Evolutionary conservation across 768 basidiomycete genomes (phyloP).

Genomic region (Suillus variegatus): DNA sequence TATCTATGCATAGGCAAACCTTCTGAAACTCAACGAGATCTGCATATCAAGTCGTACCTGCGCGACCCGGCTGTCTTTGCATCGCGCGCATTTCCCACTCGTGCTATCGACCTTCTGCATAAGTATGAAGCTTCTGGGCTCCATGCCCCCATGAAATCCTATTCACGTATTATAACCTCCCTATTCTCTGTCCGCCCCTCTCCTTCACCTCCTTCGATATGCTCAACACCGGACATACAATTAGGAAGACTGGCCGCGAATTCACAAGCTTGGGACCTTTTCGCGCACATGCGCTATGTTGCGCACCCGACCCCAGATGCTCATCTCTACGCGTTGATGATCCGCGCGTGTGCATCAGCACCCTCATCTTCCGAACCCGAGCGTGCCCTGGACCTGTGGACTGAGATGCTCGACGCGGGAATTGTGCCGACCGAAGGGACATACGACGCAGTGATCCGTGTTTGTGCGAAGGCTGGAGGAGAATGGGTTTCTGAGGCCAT

Average conservation of each 20-base stretch:
- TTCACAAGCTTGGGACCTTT: conserved; percentile 92
- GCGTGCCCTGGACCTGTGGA: conserved; percentile 90
- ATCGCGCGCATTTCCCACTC: conserved; percentile 49
- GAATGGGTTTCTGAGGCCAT: conserved; percentile 80
- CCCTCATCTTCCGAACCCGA: conserved; percentile 73
- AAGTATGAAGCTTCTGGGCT: conserved; percentile 63
- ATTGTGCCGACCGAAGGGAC: conserved; percentile 65
- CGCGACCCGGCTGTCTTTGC: conserved; percentile 6
- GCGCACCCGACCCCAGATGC: conserved; percentile 82
- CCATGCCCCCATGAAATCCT: conserved; percentile 73
- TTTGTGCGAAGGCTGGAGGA: conserved; percentile 71
- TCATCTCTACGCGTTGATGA: conserved; percentile 81
- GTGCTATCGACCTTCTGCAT: conserved; percentile 70
- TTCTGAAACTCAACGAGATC: conserved; percentile 61
- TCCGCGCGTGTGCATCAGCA: conserved; percentile 73
- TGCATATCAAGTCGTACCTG: conserved; percentile 73
- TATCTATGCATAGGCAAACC: conserved; percentile 30
- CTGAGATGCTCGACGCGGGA: conserved; percentile 83
- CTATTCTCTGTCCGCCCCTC: conserved; percentile 49
- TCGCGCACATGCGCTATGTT: conserved; percentile 94
- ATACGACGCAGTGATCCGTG: conserved; percentile 83
- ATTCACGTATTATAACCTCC: conserved; percentile 64
- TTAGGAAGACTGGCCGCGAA: conserved; percentile 47
- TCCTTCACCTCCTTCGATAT: conserved; percentile 19
- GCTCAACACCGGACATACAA: background rate